Percentiles rank a stretch among this genome's conserved stretches.
Evolutionary conservation across 139 green algal species (phyloP).

Genomic region (Yamagishiella unicocca): DNA sequence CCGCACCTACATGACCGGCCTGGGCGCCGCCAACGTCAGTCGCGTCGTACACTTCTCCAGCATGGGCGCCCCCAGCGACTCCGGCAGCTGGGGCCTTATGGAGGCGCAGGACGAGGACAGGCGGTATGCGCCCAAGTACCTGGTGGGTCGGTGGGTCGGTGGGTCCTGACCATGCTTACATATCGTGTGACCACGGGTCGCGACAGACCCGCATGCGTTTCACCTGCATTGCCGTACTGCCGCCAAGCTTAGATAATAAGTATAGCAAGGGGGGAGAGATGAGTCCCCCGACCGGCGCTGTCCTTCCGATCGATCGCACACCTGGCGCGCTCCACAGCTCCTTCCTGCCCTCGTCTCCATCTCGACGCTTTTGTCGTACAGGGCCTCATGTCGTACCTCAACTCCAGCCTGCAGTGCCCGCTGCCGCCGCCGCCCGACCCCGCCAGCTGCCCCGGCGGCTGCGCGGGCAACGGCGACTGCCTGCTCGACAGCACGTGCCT

Average conservation of each 20-base stretch:
- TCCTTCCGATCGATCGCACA: too few relatives aligned
- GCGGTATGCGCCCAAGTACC: conserved; percentile 38
- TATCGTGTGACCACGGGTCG: too few relatives aligned
- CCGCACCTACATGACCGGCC: conserved; percentile 1
- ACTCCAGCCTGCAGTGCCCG: not conserved
- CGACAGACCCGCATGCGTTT: too few relatives aligned
- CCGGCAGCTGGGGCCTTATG: conserved; percentile 49
- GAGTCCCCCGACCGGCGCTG: too few relatives aligned
- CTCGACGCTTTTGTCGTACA: not conserved
- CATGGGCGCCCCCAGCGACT: conserved; percentile 15
- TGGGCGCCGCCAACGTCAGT: conserved; percentile 1
- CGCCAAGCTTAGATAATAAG: too few relatives aligned
- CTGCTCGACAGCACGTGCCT: conserved; percentile 31
- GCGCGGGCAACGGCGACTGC: conserved; percentile 41
- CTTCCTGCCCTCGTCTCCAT: not conserved
- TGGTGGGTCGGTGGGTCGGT: too few relatives aligned
- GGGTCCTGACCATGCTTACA: too few relatives aligned
- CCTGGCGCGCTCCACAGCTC: too few relatives aligned
- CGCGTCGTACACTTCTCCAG: conserved; percentile 35
- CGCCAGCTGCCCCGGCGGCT: conserved; percentile 19
- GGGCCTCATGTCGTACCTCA: conserved; percentile 21
- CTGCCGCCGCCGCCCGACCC: conserved; percentile 16
- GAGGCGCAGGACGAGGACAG: conserved; percentile 47
- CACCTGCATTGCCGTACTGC: too few relatives aligned
- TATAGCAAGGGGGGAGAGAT: too few relatives aligned